These are phyloP conservation scores for Hippophae tibetana DNA, from an alignment of 306 rosid genomes.

Conservation along the genomic window DNA sequence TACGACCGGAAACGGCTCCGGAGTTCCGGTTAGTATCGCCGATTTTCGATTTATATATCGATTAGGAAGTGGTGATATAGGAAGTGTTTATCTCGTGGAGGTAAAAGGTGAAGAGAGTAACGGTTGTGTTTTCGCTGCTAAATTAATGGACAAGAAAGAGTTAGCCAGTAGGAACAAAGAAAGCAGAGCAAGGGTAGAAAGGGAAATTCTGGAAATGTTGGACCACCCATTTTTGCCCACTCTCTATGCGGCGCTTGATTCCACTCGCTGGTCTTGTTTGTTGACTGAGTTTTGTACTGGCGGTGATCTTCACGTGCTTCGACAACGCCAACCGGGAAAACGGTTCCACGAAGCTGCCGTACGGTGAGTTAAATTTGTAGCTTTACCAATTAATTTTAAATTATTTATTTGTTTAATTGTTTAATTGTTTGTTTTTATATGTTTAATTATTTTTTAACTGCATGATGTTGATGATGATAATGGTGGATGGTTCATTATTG, in stretches of 20 bases:
- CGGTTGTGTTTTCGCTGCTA: slow-evolving; percentile 37
- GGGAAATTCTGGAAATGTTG: slow-evolving; percentile 31
- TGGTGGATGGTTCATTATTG: no score
- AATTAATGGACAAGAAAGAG: slow-evolving; percentile 52
- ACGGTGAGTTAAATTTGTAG: slow-evolving; percentile 18
- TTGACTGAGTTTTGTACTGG: slow-evolving; percentile 50
- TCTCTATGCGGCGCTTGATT: slow-evolving; percentile 29
- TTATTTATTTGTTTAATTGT: no score
- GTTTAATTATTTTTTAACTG: no score
- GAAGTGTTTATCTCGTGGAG: slow-evolving; percentile 42
- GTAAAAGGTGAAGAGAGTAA: slow-evolving; percentile 16
- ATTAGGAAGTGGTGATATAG: slow-evolving; percentile 45
- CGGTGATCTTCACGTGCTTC: slow-evolving; percentile 50
- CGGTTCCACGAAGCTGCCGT: slow-evolving; percentile 36
- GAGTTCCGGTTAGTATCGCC: slow-evolving; percentile 2
- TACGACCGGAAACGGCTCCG: not conserved
- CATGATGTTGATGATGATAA: no score
- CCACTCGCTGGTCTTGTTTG: slow-evolving; percentile 37
- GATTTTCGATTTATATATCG: slow-evolving; percentile 32
- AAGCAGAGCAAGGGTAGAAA: slow-evolving; percentile 31
- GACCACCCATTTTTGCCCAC: slow-evolving; percentile 48
- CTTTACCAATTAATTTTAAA: not conserved
- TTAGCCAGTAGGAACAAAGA: slow-evolving; percentile 29
- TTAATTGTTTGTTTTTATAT: no score
- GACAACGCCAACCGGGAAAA: slow-evolving; percentile 34